phyloP scores from a whole-genome alignment of 2,329 filamentous ascomycete species.

The Alternaria sp. region DNA sequence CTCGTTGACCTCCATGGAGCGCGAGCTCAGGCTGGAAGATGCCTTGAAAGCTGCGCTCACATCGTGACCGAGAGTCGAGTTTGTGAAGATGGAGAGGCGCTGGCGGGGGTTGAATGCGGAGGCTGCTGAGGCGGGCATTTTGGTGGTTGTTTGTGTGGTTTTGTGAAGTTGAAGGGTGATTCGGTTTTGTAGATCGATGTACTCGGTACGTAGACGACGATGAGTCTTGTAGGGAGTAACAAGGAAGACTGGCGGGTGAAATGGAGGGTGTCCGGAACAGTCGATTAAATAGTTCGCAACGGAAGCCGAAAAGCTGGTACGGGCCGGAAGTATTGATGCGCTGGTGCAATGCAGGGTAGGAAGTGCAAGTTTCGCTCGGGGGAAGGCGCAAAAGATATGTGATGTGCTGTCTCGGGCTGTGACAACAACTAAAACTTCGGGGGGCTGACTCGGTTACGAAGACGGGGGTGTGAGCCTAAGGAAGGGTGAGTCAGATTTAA shows the following conservation, averaged over 20 bases:
- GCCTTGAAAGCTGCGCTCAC: conserved; percentile 50
- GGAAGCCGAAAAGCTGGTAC: conserved; percentile 5
- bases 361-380: conserved; percentile 5
- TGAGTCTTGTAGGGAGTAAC: background rate
- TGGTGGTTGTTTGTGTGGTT: conserved; percentile 10
- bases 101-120: conserved; percentile 45
- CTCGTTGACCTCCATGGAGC: conserved; percentile 41
- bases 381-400: conserved; percentile 22
- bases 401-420: conserved; percentile 42
- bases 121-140: conserved; percentile 36
- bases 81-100: conserved; percentile 51
- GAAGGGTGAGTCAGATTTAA: conserved; percentile 47
- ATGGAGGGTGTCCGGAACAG: conserved; percentile 12
- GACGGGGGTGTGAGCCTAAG: conserved; percentile 22
- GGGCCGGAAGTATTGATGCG: conserved; percentile 15
- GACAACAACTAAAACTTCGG: conserved; percentile 17
- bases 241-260: background rate
- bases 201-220: background rate
- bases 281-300: conserved; percentile 25
- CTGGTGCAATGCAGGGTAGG: conserved; percentile 23
- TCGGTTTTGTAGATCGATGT: conserved; percentile 1
- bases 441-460: conserved; percentile 13
- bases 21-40: conserved; percentile 34
- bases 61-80: conserved; percentile 50
- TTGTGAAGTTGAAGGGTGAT: background rate